Conservation (phyloP, 2,329 filamentous ascomycete genomes). For the Beauveria scarabaeidicola region DNA sequence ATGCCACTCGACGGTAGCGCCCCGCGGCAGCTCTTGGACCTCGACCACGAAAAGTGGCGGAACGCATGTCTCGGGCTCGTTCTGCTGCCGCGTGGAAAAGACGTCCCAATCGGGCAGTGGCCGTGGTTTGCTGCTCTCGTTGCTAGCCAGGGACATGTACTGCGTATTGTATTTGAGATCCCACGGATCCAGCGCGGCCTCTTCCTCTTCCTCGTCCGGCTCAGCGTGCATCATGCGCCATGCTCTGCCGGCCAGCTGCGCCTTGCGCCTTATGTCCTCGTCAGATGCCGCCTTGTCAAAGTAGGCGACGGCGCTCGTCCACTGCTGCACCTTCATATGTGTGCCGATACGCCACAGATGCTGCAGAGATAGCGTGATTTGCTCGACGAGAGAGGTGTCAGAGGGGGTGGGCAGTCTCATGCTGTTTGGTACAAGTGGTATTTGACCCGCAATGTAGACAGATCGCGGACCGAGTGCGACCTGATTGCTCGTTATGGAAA, state of each 20-base stretch:
- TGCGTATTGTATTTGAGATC: slow-evolving; percentile 50
- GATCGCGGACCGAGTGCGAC: slow-evolving; percentile 21
- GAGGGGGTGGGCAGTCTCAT: slow-evolving; percentile 53
- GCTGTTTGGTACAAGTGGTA: slow-evolving; percentile 71
- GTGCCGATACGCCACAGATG: slow-evolving; percentile 79
- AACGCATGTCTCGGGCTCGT: slow-evolving; percentile 26
- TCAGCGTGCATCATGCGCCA: slow-evolving; percentile 40
- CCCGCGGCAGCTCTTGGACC: slow-evolving; percentile 67
- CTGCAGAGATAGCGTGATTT: slow-evolving; percentile 69
- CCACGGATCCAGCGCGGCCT: slow-evolving; percentile 57
- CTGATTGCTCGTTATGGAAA: slow-evolving; percentile 24
- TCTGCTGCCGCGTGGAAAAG: slow-evolving; percentile 29
- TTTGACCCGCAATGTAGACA: slow-evolving; percentile 78
- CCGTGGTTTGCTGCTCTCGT: slow-evolving; percentile 18
- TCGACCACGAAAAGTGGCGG: slow-evolving; percentile 69
- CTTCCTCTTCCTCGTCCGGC: slow-evolving; percentile 40
- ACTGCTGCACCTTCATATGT: slow-evolving; percentile 64
- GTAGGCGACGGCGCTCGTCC: slow-evolving; percentile 69
- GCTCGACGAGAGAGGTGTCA: slow-evolving; percentile 38
- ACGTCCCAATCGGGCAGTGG: slow-evolving; percentile 44
- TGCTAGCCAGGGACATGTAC: slow-evolving; percentile 34
- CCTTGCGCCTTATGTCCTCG: slow-evolving; percentile 25
- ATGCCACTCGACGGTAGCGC: slow-evolving; percentile 76
- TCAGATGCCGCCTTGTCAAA: slow-evolving; percentile 38
- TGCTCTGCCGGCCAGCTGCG: slow-evolving; percentile 33